Percentiles rank a stretch among this genome's conserved stretches.
Evolutionary conservation across 306 rosid genomes (phyloP).

Genomic region (Elaeagnus macrophylla): DNA sequence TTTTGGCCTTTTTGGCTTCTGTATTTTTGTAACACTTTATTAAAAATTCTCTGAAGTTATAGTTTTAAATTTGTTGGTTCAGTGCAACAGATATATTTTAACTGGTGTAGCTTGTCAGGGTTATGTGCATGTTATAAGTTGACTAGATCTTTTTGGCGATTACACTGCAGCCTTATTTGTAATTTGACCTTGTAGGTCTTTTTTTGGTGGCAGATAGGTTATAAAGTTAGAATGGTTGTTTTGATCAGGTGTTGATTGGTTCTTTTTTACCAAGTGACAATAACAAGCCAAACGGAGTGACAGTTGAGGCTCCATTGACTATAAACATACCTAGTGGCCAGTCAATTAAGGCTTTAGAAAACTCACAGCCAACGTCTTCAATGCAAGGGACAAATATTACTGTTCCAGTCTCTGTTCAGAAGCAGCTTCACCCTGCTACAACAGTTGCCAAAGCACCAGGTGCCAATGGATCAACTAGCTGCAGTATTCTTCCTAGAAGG

Average conservation of each 20-base stretch:
- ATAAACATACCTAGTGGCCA: slow-evolving; percentile 50
- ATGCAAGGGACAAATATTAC: slow-evolving; percentile 40
- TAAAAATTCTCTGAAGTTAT: too few species aligned
- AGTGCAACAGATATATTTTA: too few species aligned
- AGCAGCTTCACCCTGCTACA: slow-evolving; percentile 42
- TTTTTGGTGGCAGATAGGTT: slow-evolving; percentile 8
- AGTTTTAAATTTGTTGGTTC: too few species aligned
- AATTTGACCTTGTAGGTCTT: slow-evolving; percentile 7
- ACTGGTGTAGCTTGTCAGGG: too few species aligned
- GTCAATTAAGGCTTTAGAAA: slow-evolving; percentile 32
- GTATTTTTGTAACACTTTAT: too few species aligned
- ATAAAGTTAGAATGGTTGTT: slow-evolving; percentile 11
- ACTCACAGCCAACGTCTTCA: slow-evolving; percentile 35
- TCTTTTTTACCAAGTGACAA: slow-evolving; percentile 54
- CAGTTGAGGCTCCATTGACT: slow-evolving; percentile 72
- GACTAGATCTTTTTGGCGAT: slow-evolving; percentile 2
- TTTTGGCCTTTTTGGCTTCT: too few species aligned
- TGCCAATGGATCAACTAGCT: slow-evolving; percentile 34
- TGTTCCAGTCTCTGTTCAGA: slow-evolving; percentile 73
- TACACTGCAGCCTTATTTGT: slow-evolving; percentile 5
- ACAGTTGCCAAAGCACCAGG: slow-evolving; percentile 45
- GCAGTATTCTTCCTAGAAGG: slow-evolving; percentile 37
- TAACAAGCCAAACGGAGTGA: slow-evolving; percentile 44
- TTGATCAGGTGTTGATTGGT: slow-evolving; percentile 56
- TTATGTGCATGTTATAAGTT: too few species aligned